These are phyloP conservation scores for Alternaria incomplexa DNA, from an alignment of 2,329 filamentous ascomycete species.

Conservation along the genomic window DNA sequence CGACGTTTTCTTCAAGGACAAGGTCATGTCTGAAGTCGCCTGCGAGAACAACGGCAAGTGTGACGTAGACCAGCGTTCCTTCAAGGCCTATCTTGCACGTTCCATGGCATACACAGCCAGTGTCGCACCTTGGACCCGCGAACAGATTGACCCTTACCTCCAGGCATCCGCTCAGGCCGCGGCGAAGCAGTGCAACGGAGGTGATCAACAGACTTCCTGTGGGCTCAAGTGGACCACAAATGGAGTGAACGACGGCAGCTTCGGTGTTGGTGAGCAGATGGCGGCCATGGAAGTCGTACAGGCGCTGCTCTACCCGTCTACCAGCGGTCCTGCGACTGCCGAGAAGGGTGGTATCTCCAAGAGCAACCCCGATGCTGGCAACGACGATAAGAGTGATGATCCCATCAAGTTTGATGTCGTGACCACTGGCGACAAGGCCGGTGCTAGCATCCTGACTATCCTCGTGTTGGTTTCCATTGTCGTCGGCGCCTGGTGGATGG, in stretches of 20 bases:
- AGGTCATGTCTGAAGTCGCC: conserved; percentile 57
- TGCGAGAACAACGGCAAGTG: conserved; percentile 56
- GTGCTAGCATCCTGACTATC: conserved; percentile 70
- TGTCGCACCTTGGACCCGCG: conserved; percentile 46
- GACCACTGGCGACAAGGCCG: conserved; percentile 68
- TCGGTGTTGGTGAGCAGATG: conserved; percentile 67
- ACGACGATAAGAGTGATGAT: conserved; percentile 32
- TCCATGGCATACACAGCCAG: conserved; percentile 52
- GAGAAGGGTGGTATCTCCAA: conserved; percentile 59
- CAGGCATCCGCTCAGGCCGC: conserved; percentile 62
- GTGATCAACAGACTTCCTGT: conserved; percentile 53
- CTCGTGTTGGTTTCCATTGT: conserved; percentile 62
- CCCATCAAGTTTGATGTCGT: conserved; percentile 48
- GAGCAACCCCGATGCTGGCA: conserved; percentile 54
- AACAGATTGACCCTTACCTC: conserved; percentile 59
- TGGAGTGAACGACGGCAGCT: conserved; percentile 54
- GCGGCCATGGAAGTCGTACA: conserved; percentile 62
- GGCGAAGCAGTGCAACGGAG: conserved; percentile 61
- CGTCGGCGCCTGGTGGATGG: conserved; percentile 63
- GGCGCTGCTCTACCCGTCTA: conserved; percentile 48
- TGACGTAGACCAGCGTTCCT: conserved; percentile 56
- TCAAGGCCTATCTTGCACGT: conserved; percentile 53
- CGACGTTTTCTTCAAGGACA: conserved; percentile 52
- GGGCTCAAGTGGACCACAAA: conserved; percentile 54
- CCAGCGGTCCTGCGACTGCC: conserved; percentile 52